Percentiles rank a stretch among this genome's conserved stretches.
Conservation (phyloP, 2,329 filamentous ascomycete species). For the Neocucurbitaria cava region DNA sequence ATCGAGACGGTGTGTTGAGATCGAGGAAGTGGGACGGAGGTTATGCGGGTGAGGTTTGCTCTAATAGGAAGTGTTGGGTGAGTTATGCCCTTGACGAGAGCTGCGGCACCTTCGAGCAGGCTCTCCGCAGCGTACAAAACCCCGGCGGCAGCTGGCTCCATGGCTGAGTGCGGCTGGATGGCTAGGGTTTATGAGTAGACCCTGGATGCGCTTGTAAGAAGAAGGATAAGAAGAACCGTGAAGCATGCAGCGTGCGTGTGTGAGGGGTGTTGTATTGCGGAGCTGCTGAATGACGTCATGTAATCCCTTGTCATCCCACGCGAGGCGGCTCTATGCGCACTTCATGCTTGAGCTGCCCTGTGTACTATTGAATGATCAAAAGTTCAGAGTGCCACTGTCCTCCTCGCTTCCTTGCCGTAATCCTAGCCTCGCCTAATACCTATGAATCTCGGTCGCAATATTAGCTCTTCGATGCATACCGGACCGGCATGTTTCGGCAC, state of each 20-base stretch:
- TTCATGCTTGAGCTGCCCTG: no score
- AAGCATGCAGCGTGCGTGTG: neutral
- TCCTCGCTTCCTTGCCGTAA: neutral
- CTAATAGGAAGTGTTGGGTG: constrained; percentile 61
- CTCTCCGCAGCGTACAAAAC: constrained; percentile 48
- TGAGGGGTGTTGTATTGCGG: constrained; percentile 11
- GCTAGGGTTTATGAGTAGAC: neutral
- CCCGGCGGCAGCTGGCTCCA: constrained; percentile 49
- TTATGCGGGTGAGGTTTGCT: constrained; percentile 58
- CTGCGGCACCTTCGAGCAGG: constrained; percentile 49
- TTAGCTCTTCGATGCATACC: neutral
- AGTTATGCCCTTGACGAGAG: constrained; percentile 56
- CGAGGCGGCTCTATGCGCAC: neutral
- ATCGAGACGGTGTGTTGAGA: constrained; percentile 61
- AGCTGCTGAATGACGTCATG: constrained; percentile 15
- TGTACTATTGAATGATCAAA: neutral
- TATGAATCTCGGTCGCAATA: neutral
- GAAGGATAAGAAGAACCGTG: neutral
- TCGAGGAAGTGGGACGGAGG: constrained; percentile 53
- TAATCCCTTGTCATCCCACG: constrained; percentile 2
- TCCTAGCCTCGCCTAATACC: neutral
- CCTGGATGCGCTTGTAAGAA: neutral
- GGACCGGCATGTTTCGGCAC: neutral
- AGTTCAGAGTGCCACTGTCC: neutral
- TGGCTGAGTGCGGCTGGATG: constrained; percentile 48